These are phyloP conservation scores for Candida sithepensis DNA, from an alignment of 805 yeast genomes.

Conservation along the genomic window DNA sequence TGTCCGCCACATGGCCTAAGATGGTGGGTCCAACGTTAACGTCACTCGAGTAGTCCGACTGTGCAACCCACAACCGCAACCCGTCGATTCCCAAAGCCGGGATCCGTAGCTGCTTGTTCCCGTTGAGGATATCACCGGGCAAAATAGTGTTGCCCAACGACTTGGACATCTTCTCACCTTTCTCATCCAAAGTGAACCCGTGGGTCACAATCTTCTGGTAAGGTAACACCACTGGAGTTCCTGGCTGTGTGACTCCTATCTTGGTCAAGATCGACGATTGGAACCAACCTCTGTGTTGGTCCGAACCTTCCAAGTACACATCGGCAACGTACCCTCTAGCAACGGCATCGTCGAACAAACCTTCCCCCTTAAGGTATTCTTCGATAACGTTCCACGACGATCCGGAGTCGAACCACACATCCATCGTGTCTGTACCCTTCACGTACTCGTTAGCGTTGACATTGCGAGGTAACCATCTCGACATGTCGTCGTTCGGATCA, in stretches of 20 bases:
- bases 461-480: slow-evolving; percentile 77
- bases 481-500: slow-evolving; percentile 34
- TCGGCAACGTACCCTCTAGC: slow-evolving; percentile 56
- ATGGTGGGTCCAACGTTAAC: slow-evolving; percentile 70
- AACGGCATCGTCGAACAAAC: slow-evolving; percentile 29
- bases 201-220: slow-evolving; percentile 79
- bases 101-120: slow-evolving; percentile 43
- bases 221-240: slow-evolving; percentile 43
- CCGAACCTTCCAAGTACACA: slow-evolving; percentile 94
- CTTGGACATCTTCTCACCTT: slow-evolving; percentile 90
- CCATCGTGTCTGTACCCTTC: slow-evolving; percentile 90
- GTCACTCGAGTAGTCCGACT: slow-evolving; percentile 80
- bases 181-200: slow-evolving; percentile 86
- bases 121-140: slow-evolving; percentile 67
- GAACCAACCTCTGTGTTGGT: slow-evolving; percentile 99
- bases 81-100: slow-evolving; percentile 89
- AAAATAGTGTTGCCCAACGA: slow-evolving; percentile 78
- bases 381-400: slow-evolving; percentile 76
- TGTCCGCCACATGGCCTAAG: slow-evolving; percentile 71
- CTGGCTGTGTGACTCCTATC: slow-evolving; percentile 41
- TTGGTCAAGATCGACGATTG: slow-evolving; percentile 87
- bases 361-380: slow-evolving; percentile 34
- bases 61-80: slow-evolving; percentile 84
- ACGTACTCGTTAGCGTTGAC: slow-evolving; percentile 40
- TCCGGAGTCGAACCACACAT: slow-evolving; percentile 99